phyloP scores from a whole-genome alignment of 2,329 filamentous ascomycete genomes.

The Saccharata proteae region DNA sequence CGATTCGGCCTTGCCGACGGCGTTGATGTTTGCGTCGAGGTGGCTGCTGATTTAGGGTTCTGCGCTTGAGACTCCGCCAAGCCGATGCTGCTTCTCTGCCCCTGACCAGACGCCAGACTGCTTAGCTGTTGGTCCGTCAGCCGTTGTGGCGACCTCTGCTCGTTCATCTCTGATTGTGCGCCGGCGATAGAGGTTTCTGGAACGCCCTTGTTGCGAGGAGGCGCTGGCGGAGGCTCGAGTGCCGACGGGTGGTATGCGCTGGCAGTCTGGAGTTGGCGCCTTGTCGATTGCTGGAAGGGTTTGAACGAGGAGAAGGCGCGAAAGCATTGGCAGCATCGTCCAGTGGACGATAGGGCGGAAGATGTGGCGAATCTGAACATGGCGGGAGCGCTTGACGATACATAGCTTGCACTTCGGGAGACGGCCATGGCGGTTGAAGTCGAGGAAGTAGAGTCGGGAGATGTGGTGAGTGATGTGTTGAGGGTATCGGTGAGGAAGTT shows the following conservation, averaged over 20 bases:
- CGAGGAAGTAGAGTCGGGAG: too few relatives aligned
- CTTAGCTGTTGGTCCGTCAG: conserved; percentile 18
- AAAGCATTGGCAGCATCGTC: conserved; percentile 16
- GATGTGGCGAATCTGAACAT: conserved; percentile 10
- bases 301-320: conserved; percentile 16
- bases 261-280: conserved; percentile 46
- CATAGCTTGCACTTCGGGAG: too few relatives aligned
- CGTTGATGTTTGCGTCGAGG: conserved; percentile 24
- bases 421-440: too few relatives aligned
- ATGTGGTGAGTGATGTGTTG: too few relatives aligned
- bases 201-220: conserved; percentile 44
- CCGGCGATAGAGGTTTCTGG: conserved; percentile 51
- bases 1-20: conserved; percentile 43
- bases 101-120: too few relatives aligned
- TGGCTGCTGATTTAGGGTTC: conserved; percentile 28
- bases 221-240: conserved; percentile 43
- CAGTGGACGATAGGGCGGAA: conserved; percentile 13
- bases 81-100: conserved; percentile 31
- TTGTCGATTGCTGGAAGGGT: conserved; percentile 22
- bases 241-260: conserved; percentile 51
- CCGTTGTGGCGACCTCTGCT: conserved; percentile 36
- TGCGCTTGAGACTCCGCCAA: conserved; percentile 59
- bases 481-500: too few relatives aligned
- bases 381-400: too few relatives aligned
- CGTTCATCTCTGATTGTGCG: conserved; percentile 34